Evolutionary conservation across 2,329 filamentous ascomycete species (phyloP).

Genomic region (Rosellinia necatrix): DNA sequence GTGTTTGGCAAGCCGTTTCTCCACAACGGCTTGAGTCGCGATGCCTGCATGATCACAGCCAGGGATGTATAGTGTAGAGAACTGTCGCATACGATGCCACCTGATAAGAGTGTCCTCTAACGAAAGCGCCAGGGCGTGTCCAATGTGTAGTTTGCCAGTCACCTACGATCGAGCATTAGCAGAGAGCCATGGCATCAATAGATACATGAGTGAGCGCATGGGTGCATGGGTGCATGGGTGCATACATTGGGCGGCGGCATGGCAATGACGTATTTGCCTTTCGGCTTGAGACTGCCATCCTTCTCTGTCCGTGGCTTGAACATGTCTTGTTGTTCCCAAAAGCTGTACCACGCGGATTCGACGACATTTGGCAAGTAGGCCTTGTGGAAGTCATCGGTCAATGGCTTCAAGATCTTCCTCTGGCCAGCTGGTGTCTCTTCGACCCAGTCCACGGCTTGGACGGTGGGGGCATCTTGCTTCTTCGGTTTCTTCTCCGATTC

Average conservation of each 20-base stretch:
- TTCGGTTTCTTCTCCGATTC: constrained; percentile 1
- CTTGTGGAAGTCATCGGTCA: constrained; percentile 10
- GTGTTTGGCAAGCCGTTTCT: constrained; percentile 5
- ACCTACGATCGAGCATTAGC: background rate
- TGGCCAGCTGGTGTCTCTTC: constrained; percentile 2
- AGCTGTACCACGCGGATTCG: constrained; percentile 13
- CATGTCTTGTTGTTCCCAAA: constrained; percentile 6
- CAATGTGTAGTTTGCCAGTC: constrained; percentile 4
- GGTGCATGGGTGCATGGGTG: background rate
- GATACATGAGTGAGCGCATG: no score
- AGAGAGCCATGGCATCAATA: background rate
- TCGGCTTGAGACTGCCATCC: constrained; percentile 3
- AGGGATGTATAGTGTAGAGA: constrained; percentile 8
- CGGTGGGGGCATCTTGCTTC: background rate
- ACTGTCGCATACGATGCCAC: constrained; percentile 11
- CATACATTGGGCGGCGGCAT: constrained; percentile 8
- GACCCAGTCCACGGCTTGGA: background rate
- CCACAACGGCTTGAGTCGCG: constrained; percentile 6
- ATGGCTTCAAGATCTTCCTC: background rate
- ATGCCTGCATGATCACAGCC: constrained; percentile 17
- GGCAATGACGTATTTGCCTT: constrained; percentile 7
- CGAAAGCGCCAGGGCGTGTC: constrained; percentile 5
- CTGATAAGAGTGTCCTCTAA: constrained; percentile 3
- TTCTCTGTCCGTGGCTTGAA: constrained; percentile 1
- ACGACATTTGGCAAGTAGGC: constrained; percentile 6